Base-by-base conservation (phyloP, 305 asterid genomes). In the Striga hermonthica region DNA sequence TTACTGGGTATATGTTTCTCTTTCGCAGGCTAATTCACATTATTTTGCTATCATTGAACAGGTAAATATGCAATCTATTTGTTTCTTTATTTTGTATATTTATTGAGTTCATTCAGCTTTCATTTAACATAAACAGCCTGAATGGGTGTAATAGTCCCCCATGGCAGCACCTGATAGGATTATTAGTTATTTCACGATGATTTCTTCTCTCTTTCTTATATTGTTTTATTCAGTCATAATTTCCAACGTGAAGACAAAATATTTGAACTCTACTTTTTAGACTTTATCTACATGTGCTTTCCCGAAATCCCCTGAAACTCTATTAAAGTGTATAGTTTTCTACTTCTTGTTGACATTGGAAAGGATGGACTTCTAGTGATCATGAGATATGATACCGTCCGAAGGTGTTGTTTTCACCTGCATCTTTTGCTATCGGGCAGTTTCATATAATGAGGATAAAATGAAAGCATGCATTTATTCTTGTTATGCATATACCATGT, bases 21-120 rank as follows among this genome's bases (percentile, higher is more conserved):
- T 70, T 74, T 75, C 57, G 81, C 98, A 93, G 98, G 98, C 97
- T 22, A 93, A 93, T 88, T 93, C 98, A 54, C 98, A 93, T 79
- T 93, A 84, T 76, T 90, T 79, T 76, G 97, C 98, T 7, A 90
- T 93, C 84, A 84, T 93, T 60, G 97, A 93, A 74, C 97, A 90
- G 98, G 98, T 93, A 82, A 79, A 12, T 55, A 9, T 72, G 38
- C 66, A 28, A 11, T 61, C 68, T 58, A 47, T 48, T 13, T 55
- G 13, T 62, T 58, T 56, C 36, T 55, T 61, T 48, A 67, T 55
- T 50, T 31, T 64, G 70, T 62, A 45, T 70, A 52, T 75, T 52
- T 59, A 48, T 50, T 9, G 66, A 49, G 41, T 64, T 56, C 8
- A 41, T 14, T 67, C 68, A 41, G 59, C 58, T 22, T 22, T 22